Base-by-base conservation (phyloP, 169 alveolate species). In the Cryptosporidium felis region DNA sequence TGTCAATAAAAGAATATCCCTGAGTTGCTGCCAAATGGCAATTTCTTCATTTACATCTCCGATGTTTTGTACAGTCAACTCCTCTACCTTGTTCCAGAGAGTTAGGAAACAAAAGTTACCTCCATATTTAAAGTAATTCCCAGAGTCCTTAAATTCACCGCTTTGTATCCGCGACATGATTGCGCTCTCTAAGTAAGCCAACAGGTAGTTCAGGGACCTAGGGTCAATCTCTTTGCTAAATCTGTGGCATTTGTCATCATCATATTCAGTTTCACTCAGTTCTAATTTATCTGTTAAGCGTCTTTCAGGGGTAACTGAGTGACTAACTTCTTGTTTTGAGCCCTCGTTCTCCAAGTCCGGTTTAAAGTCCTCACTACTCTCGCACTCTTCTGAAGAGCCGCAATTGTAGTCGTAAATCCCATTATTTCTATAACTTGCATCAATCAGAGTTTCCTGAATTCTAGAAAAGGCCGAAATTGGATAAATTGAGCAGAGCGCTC, bases 1-100 rank as follows among this genome's bases (percentile, higher is more conserved):
- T 28, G 85, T 74, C 56, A 74, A 74, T 26, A 74, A 53, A 5
- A 74, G 56, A 30, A 74, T 67, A 36, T 74, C 85, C 41, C 85
- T 74, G 26, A 74, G 58, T 53, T 74, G 85, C 18, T 74, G 85
- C 85, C 85, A 74, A 38, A 74, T 36, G 40, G 34, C 10, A 1
- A 58, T 74, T 21, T 74, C 65, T 41, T 74, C 85, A 49, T 74
- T 74, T 12, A 74, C 21, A 4, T 65, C 81, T 38, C 42, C 26
- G 38, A 14, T 42, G 18, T 53, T 42, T 66, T 66, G 61, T 49
- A 14, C 21, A 18, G 60, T 74, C n/a, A 53, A 6, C n/a, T 53
- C 85, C 0, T 53, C 85, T 16, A 74, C 28, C 45, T 74, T 49
- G 10, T 74, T 74, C 85, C 85, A 74, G 38, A 74, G 61, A 21